A percentile compares a stretch with the other conserved stretches of the same genome.
These are phyloP conservation scores for Tetrahymena borealis DNA, from an alignment of 73 alveolate species.

Conservation along the genomic window DNA sequence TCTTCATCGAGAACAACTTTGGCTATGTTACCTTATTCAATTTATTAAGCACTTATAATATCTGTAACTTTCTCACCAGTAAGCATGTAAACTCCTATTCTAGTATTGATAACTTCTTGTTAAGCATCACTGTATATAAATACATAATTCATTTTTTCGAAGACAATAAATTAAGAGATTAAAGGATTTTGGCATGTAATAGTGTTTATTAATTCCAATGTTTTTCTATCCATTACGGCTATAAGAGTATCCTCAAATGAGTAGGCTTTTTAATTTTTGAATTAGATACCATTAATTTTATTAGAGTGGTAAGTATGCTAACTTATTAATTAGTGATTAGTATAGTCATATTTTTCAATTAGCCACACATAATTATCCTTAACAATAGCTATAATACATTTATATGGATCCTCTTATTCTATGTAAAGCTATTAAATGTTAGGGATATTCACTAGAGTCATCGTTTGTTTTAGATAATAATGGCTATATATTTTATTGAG, in stretches of 20 bases:
- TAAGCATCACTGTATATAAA: not conserved
- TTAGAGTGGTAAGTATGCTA: not conserved
- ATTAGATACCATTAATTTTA: not conserved
- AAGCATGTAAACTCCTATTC: not conserved
- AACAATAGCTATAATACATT: no score
- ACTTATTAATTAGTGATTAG: no score
- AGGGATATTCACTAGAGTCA: no score
- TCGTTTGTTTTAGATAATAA: no score
- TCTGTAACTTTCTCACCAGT: not conserved
- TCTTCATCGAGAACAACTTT: not conserved
- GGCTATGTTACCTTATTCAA: not conserved
- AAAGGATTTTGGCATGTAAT: not conserved
- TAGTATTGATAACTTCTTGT: not conserved
- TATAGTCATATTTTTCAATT: no score
- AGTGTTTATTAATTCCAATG: not conserved
- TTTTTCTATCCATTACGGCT: not conserved
- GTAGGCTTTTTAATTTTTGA: not conserved
- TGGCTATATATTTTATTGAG: no score
- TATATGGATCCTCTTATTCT: no score
- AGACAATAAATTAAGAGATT: not conserved
- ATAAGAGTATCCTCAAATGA: not conserved
- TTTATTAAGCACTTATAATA: not conserved
- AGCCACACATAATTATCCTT: no score
- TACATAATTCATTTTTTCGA: not conserved
- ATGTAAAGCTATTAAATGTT: no score